Conservation (phyloP, 768 basidiomycete species). For the Lentinula detonsa region DNA sequence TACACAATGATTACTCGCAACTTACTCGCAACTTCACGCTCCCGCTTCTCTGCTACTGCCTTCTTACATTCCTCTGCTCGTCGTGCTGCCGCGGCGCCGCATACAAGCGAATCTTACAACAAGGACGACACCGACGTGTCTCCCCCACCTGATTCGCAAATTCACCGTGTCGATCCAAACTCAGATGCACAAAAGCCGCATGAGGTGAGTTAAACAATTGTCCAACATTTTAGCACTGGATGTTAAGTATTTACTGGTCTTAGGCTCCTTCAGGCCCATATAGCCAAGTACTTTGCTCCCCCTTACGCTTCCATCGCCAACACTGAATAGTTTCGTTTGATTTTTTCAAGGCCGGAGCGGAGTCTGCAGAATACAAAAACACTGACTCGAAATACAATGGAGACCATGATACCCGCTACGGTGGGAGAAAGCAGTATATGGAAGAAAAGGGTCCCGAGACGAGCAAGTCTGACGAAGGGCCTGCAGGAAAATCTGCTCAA, state of each 20-base stretch:
- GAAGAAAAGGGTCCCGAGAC: conserved; percentile 2
- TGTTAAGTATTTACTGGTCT: not conserved
- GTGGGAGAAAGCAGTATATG: not conserved
- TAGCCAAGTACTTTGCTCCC: not conserved
- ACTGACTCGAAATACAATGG: not conserved
- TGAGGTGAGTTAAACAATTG: not conserved
- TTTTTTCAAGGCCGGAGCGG: not conserved
- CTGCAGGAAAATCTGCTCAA: not conserved
- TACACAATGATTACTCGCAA: conserved; percentile 3
- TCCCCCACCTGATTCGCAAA: conserved; percentile 1
- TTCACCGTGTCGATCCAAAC: conserved; percentile 4
- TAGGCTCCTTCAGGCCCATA: conserved; percentile 3
- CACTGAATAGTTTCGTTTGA: not conserved
- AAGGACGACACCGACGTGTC: not conserved
- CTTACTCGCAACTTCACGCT: not conserved
- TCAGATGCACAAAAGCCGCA: conserved; percentile 1
- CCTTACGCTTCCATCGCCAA: not conserved
- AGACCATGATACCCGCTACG: conserved; percentile 3
- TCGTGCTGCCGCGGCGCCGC: not conserved
- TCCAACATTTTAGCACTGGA: not conserved
- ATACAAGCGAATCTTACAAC: conserved; percentile 5
- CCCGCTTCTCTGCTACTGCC: not conserved
- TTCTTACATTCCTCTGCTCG: not conserved
- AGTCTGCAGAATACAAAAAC: not conserved
- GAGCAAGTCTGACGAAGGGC: conserved; percentile 4